Percentiles rank a stretch among this genome's conserved stretches.
Conservation (phyloP, 2,329 filamentous ascomycete genomes). For the Plenodomus tracheiphilus region DNA sequence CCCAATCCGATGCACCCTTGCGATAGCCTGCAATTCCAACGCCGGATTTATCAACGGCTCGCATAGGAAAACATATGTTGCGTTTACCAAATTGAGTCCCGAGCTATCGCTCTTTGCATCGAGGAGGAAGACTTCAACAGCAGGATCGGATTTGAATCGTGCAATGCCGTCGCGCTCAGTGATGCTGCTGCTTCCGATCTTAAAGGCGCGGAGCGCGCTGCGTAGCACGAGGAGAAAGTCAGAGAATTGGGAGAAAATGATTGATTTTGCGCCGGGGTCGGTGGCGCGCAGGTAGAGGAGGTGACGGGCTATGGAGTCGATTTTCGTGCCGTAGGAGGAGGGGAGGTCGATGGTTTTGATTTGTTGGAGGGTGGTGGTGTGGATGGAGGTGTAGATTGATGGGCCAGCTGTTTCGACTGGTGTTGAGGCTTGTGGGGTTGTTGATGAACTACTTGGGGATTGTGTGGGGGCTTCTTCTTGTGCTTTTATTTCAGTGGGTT, state of each 20-base stretch:
- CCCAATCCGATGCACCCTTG: constrained; percentile 91
- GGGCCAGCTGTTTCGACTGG: constrained; percentile 9
- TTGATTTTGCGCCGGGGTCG: constrained; percentile 84
- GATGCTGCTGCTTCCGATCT: constrained; percentile 74
- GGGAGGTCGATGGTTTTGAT: constrained; percentile 81
- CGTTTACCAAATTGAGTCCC: constrained; percentile 88
- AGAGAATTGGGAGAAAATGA: constrained; percentile 91
- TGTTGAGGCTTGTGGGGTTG: neutral
- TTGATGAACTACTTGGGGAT: constrained; percentile 22
- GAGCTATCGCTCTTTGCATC: constrained; percentile 88
- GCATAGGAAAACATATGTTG: constrained; percentile 91
- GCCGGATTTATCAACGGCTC: constrained; percentile 93
- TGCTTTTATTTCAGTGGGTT: constrained; percentile 72
- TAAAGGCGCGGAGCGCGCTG: constrained; percentile 69
- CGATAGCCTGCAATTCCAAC: constrained; percentile 91
- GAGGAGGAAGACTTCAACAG: constrained; percentile 79
- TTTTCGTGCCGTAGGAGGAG: constrained; percentile 81
- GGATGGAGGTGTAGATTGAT: constrained; percentile 80
- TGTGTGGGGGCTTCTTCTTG: constrained; percentile 57
- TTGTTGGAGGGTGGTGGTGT: constrained; percentile 69
- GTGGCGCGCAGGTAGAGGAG: constrained; percentile 81
- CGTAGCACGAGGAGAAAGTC: constrained; percentile 77
- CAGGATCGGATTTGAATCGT: constrained; percentile 74
- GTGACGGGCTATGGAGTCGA: constrained; percentile 74
- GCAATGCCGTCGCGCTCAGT: constrained; percentile 69